Conservation (phyloP, 108 stramenopile species). For the Mayamaea pseudoterrestris region DNA sequence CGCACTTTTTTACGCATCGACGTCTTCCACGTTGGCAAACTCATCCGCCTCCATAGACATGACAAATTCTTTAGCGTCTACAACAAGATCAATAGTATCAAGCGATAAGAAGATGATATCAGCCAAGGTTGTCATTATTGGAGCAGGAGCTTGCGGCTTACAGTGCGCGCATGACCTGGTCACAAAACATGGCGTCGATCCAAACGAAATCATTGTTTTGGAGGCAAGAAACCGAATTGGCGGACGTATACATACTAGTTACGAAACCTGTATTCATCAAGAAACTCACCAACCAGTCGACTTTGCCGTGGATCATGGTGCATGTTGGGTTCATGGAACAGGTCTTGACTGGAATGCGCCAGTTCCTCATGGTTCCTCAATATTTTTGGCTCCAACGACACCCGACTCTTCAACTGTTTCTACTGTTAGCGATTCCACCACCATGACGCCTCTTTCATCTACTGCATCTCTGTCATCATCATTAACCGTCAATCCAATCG, state of each 20-base stretch:
- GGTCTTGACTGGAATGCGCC: constrained; percentile 10
- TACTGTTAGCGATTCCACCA: too few species aligned
- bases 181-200: neutral
- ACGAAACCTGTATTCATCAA: neutral
- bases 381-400: neutral
- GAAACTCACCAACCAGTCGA: neutral
- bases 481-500: constrained; percentile 27
- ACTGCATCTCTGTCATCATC: too few species aligned
- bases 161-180: constrained; percentile 20
- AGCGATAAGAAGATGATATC: too few species aligned
- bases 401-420: too few species aligned
- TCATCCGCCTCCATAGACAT: too few species aligned
- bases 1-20: too few species aligned
- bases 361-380: neutral
- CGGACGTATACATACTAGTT: constrained; percentile 25
- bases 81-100: too few species aligned
- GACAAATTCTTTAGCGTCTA: too few species aligned
- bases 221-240: constrained; percentile 48
- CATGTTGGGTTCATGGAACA: constrained; percentile 46
- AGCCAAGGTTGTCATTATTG: constrained; percentile 37
- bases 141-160: constrained; percentile 39
- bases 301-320: constrained; percentile 27
- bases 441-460: too few species aligned
- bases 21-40: too few species aligned
- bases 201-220: constrained; percentile 12